Base-by-base conservation (phyloP, 2,329 filamentous ascomycete species). In the Pseudocercospora musae region DNA sequence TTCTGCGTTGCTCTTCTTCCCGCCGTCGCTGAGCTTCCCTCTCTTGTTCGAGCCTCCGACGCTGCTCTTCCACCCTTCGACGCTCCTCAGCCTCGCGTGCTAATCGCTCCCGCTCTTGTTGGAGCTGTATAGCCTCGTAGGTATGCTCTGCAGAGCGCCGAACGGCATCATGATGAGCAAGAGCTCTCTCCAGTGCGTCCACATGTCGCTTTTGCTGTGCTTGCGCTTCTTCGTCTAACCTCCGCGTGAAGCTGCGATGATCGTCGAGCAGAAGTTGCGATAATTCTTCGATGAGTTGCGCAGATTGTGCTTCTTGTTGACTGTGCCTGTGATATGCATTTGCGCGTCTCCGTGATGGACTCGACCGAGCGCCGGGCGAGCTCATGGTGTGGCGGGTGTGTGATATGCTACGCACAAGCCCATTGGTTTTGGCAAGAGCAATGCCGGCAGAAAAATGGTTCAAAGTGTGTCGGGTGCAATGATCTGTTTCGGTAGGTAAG, bases 121-220 rank as follows among this genome's bases (percentile, higher is more conserved):
- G 64, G 10, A 68, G 42, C 49, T 64, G 64, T 21, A 64, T 54
- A 11, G 49, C 57, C 50, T 69, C 60, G 37, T 58, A 56, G 10
- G 59, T 62, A 20, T 62, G 57, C 44, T 66, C 59, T 18, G 67
- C 67, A 4, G 60, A 48, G n/a, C 50, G 60, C 21, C 64, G 63
- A 3, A 66, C 60, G 6, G 64, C 62, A 8, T 66, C 60, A 49
- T 69, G 67, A 37, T 66, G 59, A 18, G 57, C 60, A 11, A 65
- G 56, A 13, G 67, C 62, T 27, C 59, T 56, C 23, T 68, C 66
- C 23, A 69, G 59, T 13, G 66, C 66, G 49, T 65, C 62, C 11
- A 65, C 60, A 33, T 69, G 67, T 18, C 53, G 57, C n/a, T 58
- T 60, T 56, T 68, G 60, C 37, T 68, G 67, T 52, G 60, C 42